These are phyloP conservation scores for Monosporascus sp. DNA, from an alignment of 2,329 filamentous ascomycete species.

Conservation along the genomic window DNA sequence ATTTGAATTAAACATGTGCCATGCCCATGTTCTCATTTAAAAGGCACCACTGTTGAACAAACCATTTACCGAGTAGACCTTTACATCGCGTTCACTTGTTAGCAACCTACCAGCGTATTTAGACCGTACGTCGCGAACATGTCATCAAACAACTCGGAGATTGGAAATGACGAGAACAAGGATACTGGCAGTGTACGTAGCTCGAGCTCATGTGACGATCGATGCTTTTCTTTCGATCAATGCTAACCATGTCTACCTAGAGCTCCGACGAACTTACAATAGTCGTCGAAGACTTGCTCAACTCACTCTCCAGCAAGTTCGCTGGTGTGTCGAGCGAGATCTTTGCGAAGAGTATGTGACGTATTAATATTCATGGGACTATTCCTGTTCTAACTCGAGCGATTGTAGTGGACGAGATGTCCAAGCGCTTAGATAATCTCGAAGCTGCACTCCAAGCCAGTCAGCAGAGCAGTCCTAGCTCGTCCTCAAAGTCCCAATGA, in stretches of 20 bases:
- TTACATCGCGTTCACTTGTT: neutral
- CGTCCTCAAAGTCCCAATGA: conserved; percentile 31
- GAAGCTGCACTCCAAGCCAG: conserved; percentile 64
- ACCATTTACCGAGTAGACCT: neutral
- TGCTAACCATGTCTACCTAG: conserved; percentile 7
- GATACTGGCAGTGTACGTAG: conserved; percentile 10
- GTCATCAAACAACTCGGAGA: conserved; percentile 21
- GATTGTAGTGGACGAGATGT: conserved; percentile 87
- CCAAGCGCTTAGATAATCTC: conserved; percentile 74
- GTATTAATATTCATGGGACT: too few relatives aligned
- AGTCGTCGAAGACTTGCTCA: conserved; percentile 81
- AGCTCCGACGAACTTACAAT: conserved; percentile 60
- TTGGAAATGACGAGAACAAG: conserved; percentile 7
- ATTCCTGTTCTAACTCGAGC: neutral
- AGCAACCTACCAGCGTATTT: neutral
- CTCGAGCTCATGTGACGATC: neutral
- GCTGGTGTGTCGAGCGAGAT: conserved; percentile 79
- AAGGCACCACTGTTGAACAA: neutral
- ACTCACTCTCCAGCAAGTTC: conserved; percentile 81
- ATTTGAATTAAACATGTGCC: neutral
- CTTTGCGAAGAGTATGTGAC: conserved; percentile 69
- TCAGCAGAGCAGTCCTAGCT: conserved; percentile 36
- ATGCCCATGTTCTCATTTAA: neutral
- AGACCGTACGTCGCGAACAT: conserved; percentile 7
- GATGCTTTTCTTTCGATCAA: neutral